Evolutionary conservation across 805 yeast species (phyloP).

Genomic region (Pichia manshurica): DNA sequence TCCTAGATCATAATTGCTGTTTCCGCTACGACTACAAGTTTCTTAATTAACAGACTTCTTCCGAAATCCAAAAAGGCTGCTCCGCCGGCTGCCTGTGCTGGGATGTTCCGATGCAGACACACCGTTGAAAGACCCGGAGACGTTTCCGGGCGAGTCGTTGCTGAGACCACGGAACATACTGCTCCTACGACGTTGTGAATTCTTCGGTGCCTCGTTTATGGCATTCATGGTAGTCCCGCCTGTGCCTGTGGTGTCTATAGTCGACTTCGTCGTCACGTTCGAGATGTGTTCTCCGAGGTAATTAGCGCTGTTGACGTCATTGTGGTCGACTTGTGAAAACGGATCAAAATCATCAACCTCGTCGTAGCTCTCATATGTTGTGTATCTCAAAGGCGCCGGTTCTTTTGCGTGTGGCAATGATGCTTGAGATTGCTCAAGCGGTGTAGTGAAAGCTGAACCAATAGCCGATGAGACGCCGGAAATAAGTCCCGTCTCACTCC

Average conservation of each 20-base stretch:
- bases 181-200: neutral
- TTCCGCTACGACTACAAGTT: too few relatives aligned
- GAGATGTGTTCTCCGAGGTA: neutral
- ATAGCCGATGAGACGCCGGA: too few relatives aligned
- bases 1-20: too few relatives aligned
- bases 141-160: too few relatives aligned
- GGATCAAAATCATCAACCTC: neutral
- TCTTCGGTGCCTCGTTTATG: neutral
- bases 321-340: neutral
- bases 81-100: neutral
- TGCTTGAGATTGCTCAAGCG: too few relatives aligned
- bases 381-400: too few relatives aligned
- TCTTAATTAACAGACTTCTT: neutral
- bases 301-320: neutral
- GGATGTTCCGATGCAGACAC: too few relatives aligned
- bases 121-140: neutral
- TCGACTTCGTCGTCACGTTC: neutral
- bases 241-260: neutral
- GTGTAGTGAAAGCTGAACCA: too few relatives aligned
- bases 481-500: too few relatives aligned
- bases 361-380: neutral
- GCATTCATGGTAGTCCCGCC: neutral
- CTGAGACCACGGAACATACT: neutral
- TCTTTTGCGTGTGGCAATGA: too few relatives aligned
- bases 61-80: conserved; percentile 1